Conservation (phyloP, 805 yeast genomes). For the Scheffersomyces lignosus region DNA sequence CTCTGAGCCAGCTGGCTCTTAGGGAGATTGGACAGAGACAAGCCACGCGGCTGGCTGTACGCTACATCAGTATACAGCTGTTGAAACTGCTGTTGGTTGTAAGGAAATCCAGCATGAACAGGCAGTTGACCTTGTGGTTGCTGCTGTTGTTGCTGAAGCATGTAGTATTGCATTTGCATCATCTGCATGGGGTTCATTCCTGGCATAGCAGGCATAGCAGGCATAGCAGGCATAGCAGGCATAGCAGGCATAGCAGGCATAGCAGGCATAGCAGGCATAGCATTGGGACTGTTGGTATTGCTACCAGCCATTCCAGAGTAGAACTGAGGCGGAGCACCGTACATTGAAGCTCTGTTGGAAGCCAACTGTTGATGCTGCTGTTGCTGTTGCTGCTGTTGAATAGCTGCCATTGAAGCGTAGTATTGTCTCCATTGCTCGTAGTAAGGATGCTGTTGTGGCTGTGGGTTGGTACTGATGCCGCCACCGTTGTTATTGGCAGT, state of each 20-base stretch:
- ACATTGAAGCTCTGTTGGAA: constrained; percentile 10
- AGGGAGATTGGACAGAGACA: background rate
- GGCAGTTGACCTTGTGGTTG: constrained; percentile 2
- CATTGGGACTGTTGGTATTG: constrained; percentile 7
- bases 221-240: constrained; percentile 3
- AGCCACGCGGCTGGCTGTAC: no score
- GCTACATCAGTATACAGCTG: no score
- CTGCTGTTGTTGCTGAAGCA: constrained; percentile 10
- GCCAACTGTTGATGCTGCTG: constrained; percentile 11
- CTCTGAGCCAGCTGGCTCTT: background rate
- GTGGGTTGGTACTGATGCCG: constrained; percentile 3
- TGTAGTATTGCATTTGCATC: constrained; percentile 13
- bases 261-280: no score
- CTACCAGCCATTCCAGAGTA: constrained; percentile 1
- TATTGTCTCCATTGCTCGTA: constrained; percentile 40
- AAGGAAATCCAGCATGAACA: no score
- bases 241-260: constrained; percentile 8
- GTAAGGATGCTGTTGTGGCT: constrained; percentile 25
- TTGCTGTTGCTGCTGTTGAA: constrained; percentile 18
- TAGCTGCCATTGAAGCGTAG: constrained; percentile 27
- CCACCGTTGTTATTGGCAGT: constrained; percentile 7
- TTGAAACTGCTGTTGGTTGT: no score
- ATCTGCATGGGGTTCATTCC: constrained; percentile 10
- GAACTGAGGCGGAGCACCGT: constrained; percentile 7
- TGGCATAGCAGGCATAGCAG: constrained; percentile 2